Evolutionary conservation across 1,139 yeast species (phyloP).

Genomic region (Lizanozyma gosingica): DNA sequence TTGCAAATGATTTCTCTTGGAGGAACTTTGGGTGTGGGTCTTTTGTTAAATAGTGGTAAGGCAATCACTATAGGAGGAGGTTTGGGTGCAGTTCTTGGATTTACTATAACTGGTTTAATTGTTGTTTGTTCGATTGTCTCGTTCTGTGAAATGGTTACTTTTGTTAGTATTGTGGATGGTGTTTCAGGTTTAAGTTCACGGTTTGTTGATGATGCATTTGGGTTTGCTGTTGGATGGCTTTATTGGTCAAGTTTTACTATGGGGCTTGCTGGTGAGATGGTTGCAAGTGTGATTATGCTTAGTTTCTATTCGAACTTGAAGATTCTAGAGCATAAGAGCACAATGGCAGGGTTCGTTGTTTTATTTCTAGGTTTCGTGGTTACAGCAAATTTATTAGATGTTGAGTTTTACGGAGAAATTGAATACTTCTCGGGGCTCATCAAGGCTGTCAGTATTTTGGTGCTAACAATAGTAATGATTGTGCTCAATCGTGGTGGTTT

Average conservation of each 20-base stretch:
- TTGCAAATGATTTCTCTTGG: constrained; percentile 77
- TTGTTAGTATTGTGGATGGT: constrained; percentile 76
- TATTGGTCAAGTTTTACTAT: constrained; percentile 70
- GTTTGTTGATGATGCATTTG: constrained; percentile 80
- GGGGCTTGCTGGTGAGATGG: constrained; percentile 72
- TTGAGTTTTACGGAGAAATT: constrained; percentile 66
- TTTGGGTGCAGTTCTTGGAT: constrained; percentile 69
- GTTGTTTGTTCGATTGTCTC: constrained; percentile 65
- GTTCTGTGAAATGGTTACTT: constrained; percentile 80
- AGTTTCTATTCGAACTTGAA: constrained; percentile 52
- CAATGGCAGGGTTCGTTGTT: constrained; percentile 58
- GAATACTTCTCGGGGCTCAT: constrained; percentile 57
- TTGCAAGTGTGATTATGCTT: constrained; percentile 70
- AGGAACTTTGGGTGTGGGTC: constrained; percentile 79
- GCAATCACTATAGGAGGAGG: constrained; percentile 78
- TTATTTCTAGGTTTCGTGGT: constrained; percentile 38
- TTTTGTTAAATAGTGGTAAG: constrained; percentile 68
- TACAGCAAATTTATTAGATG: constrained; percentile 50
- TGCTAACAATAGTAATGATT: constrained; percentile 57
- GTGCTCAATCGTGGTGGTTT: constrained; percentile 41
- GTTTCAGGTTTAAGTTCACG: constrained; percentile 68
- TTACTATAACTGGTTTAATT: constrained; percentile 53
- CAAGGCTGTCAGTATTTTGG: constrained; percentile 46
- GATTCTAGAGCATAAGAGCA: constrained; percentile 36
- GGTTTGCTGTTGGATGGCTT: constrained; percentile 71